These are phyloP conservation scores for Marsdenia floribunda DNA, from an alignment of 257 asterid species.

Conservation along the genomic window DNA sequence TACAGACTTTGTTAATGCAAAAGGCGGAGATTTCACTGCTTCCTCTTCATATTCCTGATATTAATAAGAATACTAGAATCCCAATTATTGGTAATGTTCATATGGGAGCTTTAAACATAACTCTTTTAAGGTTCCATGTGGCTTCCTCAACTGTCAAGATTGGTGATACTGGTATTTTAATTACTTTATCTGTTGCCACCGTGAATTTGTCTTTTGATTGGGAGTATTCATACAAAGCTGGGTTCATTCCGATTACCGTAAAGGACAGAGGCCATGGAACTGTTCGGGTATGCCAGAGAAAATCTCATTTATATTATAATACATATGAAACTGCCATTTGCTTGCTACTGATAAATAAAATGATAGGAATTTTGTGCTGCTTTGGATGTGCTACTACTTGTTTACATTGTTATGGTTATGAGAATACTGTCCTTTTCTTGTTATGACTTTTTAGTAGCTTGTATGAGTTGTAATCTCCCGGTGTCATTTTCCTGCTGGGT, in stretches of 20 bases:
- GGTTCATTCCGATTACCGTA: conserved; percentile 58
- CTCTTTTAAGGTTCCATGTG: conserved; percentile 43
- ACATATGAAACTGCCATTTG: too few species aligned
- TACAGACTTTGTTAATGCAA: conserved; percentile 53
- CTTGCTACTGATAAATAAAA: too few species aligned
- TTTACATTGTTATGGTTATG: background rate
- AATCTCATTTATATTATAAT: background rate
- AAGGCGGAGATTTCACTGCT: conserved; percentile 58
- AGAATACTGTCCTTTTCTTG: background rate
- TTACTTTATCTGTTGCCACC: conserved; percentile 73
- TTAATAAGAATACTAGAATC: conserved; percentile 48
- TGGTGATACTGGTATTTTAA: conserved; percentile 63
- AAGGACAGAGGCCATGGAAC: conserved; percentile 70
- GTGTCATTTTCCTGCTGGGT: too few species aligned
- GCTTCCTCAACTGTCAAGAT: conserved; percentile 54
- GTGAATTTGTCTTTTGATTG: conserved; percentile 75
- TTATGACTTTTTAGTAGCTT: background rate
- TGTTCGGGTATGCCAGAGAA: conserved; percentile 46
- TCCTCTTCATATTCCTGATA: conserved; percentile 65
- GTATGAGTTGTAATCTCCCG: background rate
- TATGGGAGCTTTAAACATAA: conserved; percentile 46
- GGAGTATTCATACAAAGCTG: conserved; percentile 63
- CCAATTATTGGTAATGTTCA: conserved; percentile 66
- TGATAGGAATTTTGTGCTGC: background rate
- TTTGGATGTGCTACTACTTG: too few species aligned